Conservation (phyloP, 2,329 filamentous ascomycete genomes). For the Ceratocystis papillata region DNA sequence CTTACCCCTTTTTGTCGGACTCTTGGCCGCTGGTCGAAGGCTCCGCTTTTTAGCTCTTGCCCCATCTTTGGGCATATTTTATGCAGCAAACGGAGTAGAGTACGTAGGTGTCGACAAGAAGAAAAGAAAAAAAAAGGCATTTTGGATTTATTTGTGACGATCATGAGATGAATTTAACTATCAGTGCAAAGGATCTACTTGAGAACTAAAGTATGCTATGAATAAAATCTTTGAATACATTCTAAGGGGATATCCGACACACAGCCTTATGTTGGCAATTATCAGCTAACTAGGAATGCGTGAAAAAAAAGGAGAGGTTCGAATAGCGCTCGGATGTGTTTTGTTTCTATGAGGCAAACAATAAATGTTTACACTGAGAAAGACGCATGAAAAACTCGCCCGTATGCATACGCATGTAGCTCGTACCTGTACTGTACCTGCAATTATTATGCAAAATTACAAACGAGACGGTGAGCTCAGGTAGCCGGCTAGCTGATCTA, state of each 20-base stretch:
- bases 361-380: neutral
- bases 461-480: neutral
- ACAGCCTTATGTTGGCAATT: neutral
- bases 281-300: neutral
- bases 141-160: neutral
- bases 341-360: conserved; percentile 9
- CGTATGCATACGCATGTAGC: neutral
- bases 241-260: neutral
- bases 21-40: neutral
- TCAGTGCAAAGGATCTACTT: neutral
- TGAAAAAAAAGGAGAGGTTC: neutral
- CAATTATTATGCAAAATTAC: neutral
- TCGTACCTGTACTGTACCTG: conserved; percentile 1
- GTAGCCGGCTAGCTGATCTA: neutral
- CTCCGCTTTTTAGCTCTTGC: neutral
- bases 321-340: conserved; percentile 6
- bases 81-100: neutral
- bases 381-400: neutral
- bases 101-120: neutral
- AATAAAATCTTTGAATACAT: neutral
- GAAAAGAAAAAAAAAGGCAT: neutral
- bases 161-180: conserved; percentile 1
- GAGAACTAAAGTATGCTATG: neutral
- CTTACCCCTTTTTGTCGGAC: conserved; percentile 3
- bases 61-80: neutral